These are phyloP conservation scores for Solanum commersonii DNA, from an alignment of 257 asterid genomes.

Conservation along the genomic window DNA sequence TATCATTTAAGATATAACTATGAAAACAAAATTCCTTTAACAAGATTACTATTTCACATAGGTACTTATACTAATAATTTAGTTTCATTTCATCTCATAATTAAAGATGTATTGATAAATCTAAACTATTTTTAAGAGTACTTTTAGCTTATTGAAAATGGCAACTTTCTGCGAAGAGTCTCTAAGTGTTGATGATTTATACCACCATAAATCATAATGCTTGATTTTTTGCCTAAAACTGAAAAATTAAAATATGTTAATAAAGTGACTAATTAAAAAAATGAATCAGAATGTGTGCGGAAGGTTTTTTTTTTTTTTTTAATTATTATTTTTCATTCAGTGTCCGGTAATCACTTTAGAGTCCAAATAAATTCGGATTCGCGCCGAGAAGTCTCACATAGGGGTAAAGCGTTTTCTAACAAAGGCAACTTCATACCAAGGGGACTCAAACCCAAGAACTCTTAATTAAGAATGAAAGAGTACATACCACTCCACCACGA, in stretches of 20 bases:
- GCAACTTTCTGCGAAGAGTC: too few species aligned
- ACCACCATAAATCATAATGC: not conserved
- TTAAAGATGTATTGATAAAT: not conserved
- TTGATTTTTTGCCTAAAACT: not conserved
- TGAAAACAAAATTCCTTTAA: not conserved
- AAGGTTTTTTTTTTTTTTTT: not conserved
- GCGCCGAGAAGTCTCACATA: too few species aligned
- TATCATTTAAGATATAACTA: not conserved
- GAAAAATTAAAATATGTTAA: not conserved
- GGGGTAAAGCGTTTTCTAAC: too few species aligned
- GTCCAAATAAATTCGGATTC: too few species aligned
- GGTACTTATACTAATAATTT: not conserved
- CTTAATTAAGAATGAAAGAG: too few species aligned
- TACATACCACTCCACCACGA: too few species aligned
- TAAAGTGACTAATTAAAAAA: not conserved
- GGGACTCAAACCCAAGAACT: too few species aligned
- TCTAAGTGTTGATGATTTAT: too few species aligned
- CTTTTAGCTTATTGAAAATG: not conserved
- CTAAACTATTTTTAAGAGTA: not conserved
- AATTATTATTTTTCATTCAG: too few species aligned
- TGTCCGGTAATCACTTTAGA: too few species aligned
- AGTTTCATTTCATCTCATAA: not conserved
- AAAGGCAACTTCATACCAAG: too few species aligned
- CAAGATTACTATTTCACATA: not conserved
- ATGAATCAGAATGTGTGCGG: not conserved